Evolutionary conservation across 306 rosid genomes (phyloP).

Genomic region (Benincasa hispida): DNA sequence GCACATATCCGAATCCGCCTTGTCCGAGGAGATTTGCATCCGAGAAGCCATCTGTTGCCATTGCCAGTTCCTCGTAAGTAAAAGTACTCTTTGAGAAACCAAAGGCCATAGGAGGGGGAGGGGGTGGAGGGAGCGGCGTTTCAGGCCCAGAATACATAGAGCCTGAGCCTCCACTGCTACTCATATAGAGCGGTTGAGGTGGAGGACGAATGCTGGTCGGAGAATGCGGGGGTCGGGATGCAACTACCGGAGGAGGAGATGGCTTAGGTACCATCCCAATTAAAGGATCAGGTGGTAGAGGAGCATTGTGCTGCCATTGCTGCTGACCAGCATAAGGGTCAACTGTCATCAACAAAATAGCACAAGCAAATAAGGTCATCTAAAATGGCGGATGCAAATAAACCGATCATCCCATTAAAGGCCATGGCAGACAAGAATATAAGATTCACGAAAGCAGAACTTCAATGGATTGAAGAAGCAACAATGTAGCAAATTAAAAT

Average conservation of each 20-base stretch:
- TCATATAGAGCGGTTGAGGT: conserved; percentile 7
- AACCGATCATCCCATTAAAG: neutral
- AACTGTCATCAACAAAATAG: conserved; percentile 21
- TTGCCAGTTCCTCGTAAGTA: conserved; percentile 66
- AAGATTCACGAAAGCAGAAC: neutral
- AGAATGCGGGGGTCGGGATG: conserved; percentile 40
- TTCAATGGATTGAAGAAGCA: neutral
- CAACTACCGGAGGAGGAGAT: conserved; percentile 30
- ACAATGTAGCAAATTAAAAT: neutral
- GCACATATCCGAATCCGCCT: conserved; percentile 97
- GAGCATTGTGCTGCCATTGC: conserved; percentile 56
- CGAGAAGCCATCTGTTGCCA: conserved; percentile 91
- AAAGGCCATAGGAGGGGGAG: conserved; percentile 46
- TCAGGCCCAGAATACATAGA: conserved; percentile 80
- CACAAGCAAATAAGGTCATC: neutral
- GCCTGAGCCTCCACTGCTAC: conserved; percentile 82
- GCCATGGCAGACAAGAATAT: neutral
- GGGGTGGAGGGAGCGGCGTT: conserved; percentile 37
- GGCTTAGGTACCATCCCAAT: conserved; percentile 38
- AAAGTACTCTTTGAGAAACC: conserved; percentile 70
- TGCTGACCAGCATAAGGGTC: conserved; percentile 31
- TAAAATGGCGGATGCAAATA: neutral
- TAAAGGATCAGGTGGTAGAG: conserved; percentile 38
- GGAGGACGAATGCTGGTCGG: conserved; percentile 9
- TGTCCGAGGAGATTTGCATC: conserved; percentile 92